Conservation (phyloP, 768 basidiomycete species). For the Gymnopilus junonius region DNA sequence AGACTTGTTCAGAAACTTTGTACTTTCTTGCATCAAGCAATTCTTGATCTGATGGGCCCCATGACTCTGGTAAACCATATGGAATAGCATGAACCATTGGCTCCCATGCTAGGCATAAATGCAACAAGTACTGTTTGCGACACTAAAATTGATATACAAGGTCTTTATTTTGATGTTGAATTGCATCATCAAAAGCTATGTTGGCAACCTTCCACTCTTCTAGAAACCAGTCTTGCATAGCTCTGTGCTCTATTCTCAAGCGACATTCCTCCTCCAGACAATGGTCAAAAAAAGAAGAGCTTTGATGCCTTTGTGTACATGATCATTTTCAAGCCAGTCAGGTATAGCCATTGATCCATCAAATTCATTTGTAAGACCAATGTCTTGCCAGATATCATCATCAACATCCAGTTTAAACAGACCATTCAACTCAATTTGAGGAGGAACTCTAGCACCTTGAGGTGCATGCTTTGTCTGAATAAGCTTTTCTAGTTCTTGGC, state of each 20-base stretch:
- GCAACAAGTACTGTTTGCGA: neutral
- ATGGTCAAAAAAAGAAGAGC: conserved; percentile 29
- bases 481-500: conserved; percentile 20
- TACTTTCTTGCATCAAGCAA: neutral
- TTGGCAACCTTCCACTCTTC: too few species aligned
- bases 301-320: neutral
- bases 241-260: too few species aligned
- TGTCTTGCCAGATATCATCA: conserved; percentile 40
- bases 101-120: neutral
- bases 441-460: conserved; percentile 22
- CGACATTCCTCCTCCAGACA: conserved; percentile 28
- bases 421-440: conserved; percentile 19
- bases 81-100: neutral
- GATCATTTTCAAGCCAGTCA: neutral
- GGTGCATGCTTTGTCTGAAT: conserved; percentile 27
- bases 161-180: too few species aligned
- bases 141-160: neutral
- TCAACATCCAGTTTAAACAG: conserved; percentile 39
- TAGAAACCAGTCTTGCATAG: too few species aligned
- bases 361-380: conserved; percentile 29
- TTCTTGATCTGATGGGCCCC: neutral
- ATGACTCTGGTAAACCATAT: neutral
- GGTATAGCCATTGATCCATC: neutral
- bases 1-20: neutral
- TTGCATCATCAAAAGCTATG: too few species aligned